Evolutionary conservation across 2,329 filamentous ascomycete species (phyloP), one percentile per base, ranked within the genome.

Genomic region (Phialophora chinensis): DNA sequence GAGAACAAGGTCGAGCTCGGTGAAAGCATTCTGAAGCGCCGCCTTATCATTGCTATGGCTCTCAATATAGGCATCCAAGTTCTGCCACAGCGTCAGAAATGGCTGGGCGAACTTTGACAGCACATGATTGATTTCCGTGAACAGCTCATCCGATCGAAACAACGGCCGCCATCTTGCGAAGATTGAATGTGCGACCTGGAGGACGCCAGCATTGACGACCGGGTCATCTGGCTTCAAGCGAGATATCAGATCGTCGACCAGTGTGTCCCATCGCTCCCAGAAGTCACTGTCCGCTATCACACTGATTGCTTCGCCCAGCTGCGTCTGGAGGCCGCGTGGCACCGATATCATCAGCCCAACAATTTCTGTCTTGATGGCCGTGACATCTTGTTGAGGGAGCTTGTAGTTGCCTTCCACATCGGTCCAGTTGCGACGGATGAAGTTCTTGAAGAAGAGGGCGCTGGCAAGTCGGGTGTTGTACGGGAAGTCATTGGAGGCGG

Each of bases 261-360:
- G 85, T n/a, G 93, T 97, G 75, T 98, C 91, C 95, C 95, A 99
- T 75, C 91, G 86, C 79, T 91, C 85, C 90, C 91, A 99, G 79
- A 99, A 99, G 78, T 99, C 95, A 72, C 93, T 98, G 80, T 98
- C 94, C 67, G 95, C 95, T 74, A 99, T 98, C 73, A 96, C 88
- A 80, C 94, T 97, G 78, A 98, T 96, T 69, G 95, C 93, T 77
- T 98, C 95, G 72, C 95, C 95, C 44, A 99, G 86, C 81, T 99
- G 95, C 67, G 92, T 88, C 81, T 98, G 96, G 71, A 99, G 91
- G 67, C 88, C 90, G 20, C 91, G 79, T 3, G 94, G 95, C 27
- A 95, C 93, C 8, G 90, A 89, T 74, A 97, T 96, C 95, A 99
- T 99, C 74, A 99, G 85, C 65, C 92, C 94, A 74, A 99, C 94